Conservation (phyloP, 129 eudicot species). For the Artemisia tridentata region DNA sequence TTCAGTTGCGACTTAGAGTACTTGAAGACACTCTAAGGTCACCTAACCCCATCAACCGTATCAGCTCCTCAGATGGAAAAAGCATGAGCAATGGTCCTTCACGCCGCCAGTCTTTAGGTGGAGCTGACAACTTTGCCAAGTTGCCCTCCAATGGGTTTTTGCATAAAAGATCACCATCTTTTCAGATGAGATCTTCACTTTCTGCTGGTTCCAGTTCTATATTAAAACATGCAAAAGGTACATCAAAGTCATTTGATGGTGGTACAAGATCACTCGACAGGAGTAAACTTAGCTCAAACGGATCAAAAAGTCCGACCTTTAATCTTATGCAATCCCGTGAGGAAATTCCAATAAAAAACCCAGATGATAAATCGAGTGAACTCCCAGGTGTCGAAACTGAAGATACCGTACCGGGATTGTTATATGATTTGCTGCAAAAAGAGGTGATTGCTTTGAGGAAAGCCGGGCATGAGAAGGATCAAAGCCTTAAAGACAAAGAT, state of each 20-base stretch:
- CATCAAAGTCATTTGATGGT: constrained; percentile 90
- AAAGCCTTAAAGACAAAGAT: constrained; percentile 92
- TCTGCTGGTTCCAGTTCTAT: constrained; percentile 58
- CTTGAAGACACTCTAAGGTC: constrained; percentile 83
- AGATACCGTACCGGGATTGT: constrained; percentile 76
- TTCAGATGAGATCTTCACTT: constrained; percentile 64
- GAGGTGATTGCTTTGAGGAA: constrained; percentile 87
- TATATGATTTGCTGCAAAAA: constrained; percentile 85
- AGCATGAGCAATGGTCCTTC: constrained; percentile 56
- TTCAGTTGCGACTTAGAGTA: constrained; percentile 73
- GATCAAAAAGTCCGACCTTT: constrained; percentile 61
- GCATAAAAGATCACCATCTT: constrained; percentile 75
- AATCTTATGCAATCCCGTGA: constrained; percentile 54
- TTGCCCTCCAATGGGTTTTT: constrained; percentile 77
- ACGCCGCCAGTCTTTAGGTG: constrained; percentile 87
- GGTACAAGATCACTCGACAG: constrained; percentile 89
- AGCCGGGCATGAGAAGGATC: constrained; percentile 89
- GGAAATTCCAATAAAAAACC: constrained; percentile 44
- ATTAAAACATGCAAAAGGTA: constrained; percentile 77
- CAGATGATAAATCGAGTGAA: constrained; percentile 61
- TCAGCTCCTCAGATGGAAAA: constrained; percentile 51
- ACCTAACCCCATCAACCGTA: constrained; percentile 42
- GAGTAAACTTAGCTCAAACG: constrained; percentile 56
- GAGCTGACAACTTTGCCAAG: constrained; percentile 75
- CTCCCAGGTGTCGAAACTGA: constrained; percentile 52